phyloP scores from a whole-genome alignment of 345 rosid genomes.

The Citropsis articulata region DNA sequence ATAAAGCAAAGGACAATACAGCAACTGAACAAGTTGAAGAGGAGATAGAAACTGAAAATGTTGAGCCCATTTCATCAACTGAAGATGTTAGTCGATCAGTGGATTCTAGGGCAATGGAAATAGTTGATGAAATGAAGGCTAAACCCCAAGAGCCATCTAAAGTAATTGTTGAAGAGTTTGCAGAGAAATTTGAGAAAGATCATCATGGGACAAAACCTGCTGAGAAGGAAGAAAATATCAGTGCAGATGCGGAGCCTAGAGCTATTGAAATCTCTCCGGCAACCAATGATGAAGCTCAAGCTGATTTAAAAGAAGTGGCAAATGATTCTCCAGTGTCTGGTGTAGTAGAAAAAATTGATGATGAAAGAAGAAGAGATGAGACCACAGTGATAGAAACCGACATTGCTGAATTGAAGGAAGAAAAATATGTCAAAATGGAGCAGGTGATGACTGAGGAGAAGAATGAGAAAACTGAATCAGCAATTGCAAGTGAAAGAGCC shows the following conservation, averaged over 20 bases:
- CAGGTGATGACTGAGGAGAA: not conserved
- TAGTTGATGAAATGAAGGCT: constrained; percentile 8
- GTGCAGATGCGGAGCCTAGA: too few species aligned
- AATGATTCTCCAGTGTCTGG: not conserved
- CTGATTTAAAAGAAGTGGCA: not conserved
- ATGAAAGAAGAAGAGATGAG: not conserved
- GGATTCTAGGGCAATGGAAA: constrained; percentile 8
- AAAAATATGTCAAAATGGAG: not conserved
- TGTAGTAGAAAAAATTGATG: constrained; percentile 1
- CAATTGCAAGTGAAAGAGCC: not conserved
- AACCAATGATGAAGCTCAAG: constrained; percentile 2
- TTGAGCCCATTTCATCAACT: not conserved
- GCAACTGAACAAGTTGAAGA: constrained; percentile 3
- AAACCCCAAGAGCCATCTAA: constrained; percentile 3
- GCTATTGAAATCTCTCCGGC: not conserved
- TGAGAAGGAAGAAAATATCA: too few species aligned
- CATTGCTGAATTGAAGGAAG: not conserved
- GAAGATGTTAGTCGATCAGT: constrained; percentile 1
- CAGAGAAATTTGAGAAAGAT: not conserved
- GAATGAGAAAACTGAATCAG: constrained; percentile 8
- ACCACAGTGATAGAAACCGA: not conserved
- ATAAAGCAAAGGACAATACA: constrained; percentile 3
- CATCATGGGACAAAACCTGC: too few species aligned
- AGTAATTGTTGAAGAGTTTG: constrained; percentile 6
- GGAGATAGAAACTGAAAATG: not conserved